Evolutionary conservation across 805 yeast genomes (phyloP).

Genomic region (Schwanniomyces yamadae): DNA sequence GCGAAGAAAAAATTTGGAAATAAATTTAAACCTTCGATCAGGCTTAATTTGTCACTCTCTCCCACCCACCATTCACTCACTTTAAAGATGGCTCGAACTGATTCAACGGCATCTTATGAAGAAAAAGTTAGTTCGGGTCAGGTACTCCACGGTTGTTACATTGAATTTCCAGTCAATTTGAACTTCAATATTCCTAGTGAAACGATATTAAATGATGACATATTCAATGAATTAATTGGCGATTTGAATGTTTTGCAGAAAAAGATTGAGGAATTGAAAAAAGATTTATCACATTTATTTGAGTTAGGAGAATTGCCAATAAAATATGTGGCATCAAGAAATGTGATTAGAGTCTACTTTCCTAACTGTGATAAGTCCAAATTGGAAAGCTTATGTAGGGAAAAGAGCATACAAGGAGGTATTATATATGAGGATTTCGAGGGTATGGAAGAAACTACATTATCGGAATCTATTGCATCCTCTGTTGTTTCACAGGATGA

Average conservation of each 20-base stretch:
- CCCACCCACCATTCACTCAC: slow-evolving; percentile 21
- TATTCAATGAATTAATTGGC: slow-evolving; percentile 50
- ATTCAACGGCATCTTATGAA: slow-evolving; percentile 16
- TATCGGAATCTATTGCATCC: slow-evolving; percentile 1
- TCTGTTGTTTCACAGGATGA: slow-evolving; percentile 16
- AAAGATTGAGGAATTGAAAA: slow-evolving; percentile 42
- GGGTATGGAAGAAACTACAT: not conserved
- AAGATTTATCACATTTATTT: slow-evolving; percentile 44
- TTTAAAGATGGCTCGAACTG: slow-evolving; percentile 17
- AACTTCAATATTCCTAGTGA: slow-evolving; percentile 29
- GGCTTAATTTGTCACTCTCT: slow-evolving; percentile 30
- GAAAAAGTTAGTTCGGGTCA: slow-evolving; percentile 15
- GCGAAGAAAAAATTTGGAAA: not conserved
- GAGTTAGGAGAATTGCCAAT: slow-evolving; percentile 70
- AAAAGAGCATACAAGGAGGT: slow-evolving; percentile 60
- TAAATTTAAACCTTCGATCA: slow-evolving; percentile 11
- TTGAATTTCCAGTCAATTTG: slow-evolving; percentile 31
- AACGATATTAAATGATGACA: slow-evolving; percentile 31
- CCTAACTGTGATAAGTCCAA: slow-evolving; percentile 65
- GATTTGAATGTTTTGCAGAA: slow-evolving; percentile 52
- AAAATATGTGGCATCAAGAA: slow-evolving; percentile 40
- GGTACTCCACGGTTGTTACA: slow-evolving; percentile 25
- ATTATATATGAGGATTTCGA: slow-evolving; percentile 40
- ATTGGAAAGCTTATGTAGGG: slow-evolving; percentile 56
- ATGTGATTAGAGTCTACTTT: slow-evolving; percentile 56